phyloP scores from a whole-genome alignment of 768 basidiomycete genomes.

The Boletus pseudopeckii region DNA sequence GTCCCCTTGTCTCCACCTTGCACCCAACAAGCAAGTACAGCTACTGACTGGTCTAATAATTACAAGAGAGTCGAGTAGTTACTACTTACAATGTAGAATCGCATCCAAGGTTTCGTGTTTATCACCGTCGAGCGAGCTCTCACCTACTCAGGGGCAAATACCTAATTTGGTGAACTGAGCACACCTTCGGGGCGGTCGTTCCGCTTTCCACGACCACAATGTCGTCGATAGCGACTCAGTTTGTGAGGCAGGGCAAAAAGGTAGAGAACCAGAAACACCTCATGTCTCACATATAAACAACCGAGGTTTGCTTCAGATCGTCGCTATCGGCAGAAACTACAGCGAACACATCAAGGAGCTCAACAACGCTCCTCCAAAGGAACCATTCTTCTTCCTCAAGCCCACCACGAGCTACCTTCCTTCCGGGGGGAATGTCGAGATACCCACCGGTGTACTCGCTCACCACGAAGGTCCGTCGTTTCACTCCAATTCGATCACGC shows the following conservation, averaged over 20 bases:
- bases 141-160: no score
- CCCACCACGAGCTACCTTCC: constrained; percentile 87
- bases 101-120: no score
- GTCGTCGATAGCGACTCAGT: constrained; percentile 36
- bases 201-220: constrained; percentile 20
- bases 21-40: background rate
- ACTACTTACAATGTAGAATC: no score
- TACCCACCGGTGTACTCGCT: constrained; percentile 76
- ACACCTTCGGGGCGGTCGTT: background rate
- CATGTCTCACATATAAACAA: background rate
- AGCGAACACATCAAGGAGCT: constrained; percentile 89
- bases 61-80: no score
- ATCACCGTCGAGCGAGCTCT: no score
- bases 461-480: constrained; percentile 80
- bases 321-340: constrained; percentile 96
- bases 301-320: constrained; percentile 51
- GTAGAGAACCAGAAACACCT: constrained; percentile 14
- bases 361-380: constrained; percentile 78
- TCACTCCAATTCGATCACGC: background rate
- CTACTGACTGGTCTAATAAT: no score
- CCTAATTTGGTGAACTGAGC: background rate
- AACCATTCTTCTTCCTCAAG: constrained; percentile 99
- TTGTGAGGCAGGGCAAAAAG: constrained; percentile 47
- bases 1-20: background rate
- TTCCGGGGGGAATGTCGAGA: constrained; percentile 77